A percentile compares a stretch with the other conserved stretches of the same genome.
Evolutionary conservation across 192 early-diverging fungal species (phyloP).

Genomic region (Anaeromyces robustus): DNA sequence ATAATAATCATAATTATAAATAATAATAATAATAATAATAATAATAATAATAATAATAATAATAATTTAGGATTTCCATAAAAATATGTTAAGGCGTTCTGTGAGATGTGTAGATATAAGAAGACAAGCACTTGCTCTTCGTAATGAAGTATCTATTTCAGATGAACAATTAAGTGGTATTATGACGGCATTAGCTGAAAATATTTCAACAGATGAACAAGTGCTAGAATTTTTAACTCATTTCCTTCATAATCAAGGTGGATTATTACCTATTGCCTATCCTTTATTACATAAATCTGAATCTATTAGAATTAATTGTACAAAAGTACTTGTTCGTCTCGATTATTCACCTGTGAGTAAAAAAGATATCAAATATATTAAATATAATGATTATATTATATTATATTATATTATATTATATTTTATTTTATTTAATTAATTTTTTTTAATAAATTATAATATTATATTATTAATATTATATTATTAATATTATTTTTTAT

Average conservation of each 20-base stretch:
- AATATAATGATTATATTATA: too few relatives aligned
- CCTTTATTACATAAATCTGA: neutral
- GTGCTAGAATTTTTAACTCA: neutral
- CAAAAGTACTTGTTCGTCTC: neutral
- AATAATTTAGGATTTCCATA: neutral
- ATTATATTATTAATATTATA: too few relatives aligned
- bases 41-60: too few relatives aligned
- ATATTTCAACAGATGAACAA: neutral
- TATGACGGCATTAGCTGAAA: neutral
- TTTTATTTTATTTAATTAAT: too few relatives aligned
- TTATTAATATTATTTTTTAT: too few relatives aligned
- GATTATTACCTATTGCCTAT: neutral
- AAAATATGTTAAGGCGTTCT: neutral
- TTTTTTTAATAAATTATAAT: too few relatives aligned
- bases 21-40: too few relatives aligned
- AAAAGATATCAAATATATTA: too few relatives aligned
- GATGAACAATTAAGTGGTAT: neutral
- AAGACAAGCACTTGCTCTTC: neutral
- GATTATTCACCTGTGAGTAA: neutral
- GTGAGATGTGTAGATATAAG: neutral
- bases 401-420: too few relatives aligned
- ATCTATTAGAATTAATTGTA: neutral
- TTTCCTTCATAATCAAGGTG: neutral
- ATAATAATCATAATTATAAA: too few relatives aligned
- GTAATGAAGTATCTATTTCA: neutral